Evolutionary conservation across 768 basidiomycete genomes (phyloP).

Genomic region (Coprinopsis sp.): DNA sequence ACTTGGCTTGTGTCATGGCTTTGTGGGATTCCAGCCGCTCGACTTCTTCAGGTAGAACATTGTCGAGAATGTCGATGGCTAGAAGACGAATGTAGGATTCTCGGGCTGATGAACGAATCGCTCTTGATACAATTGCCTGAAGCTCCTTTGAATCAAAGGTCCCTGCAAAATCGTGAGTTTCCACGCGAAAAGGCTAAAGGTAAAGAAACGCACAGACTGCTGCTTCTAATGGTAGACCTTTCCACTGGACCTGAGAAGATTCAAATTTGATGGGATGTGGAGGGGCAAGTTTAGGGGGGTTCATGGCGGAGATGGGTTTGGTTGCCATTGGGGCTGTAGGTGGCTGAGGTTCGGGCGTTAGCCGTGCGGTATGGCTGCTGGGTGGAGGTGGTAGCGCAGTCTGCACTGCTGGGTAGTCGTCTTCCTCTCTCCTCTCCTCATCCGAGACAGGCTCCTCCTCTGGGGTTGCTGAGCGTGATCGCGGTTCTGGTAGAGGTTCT

Average conservation of each 20-base stretch:
- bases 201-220: conserved; percentile 45
- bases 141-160: conserved; percentile 59
- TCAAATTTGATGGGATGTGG: conserved; percentile 57
- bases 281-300: conserved; percentile 37
- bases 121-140: conserved; percentile 66
- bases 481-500: no score
- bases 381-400: no score
- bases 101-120: conserved; percentile 62
- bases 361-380: no score
- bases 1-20: conserved; percentile 54
- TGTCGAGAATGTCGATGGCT: conserved; percentile 57
- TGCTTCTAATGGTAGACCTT: conserved; percentile 64
- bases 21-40: conserved; percentile 53
- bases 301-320: no score
- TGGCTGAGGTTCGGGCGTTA: no score
- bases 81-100: conserved; percentile 71
- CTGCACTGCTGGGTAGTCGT: no score
- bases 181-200: neutral
- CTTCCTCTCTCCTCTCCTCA: no score
- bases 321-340: no score
- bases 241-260: conserved; percentile 53
- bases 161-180: conserved; percentile 28
- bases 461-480: no score
- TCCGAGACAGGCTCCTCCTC: no score
- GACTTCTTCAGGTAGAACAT: conserved; percentile 52